Conservation (phyloP, 208 protist species). For the Trypanosoma vivax region DNA sequence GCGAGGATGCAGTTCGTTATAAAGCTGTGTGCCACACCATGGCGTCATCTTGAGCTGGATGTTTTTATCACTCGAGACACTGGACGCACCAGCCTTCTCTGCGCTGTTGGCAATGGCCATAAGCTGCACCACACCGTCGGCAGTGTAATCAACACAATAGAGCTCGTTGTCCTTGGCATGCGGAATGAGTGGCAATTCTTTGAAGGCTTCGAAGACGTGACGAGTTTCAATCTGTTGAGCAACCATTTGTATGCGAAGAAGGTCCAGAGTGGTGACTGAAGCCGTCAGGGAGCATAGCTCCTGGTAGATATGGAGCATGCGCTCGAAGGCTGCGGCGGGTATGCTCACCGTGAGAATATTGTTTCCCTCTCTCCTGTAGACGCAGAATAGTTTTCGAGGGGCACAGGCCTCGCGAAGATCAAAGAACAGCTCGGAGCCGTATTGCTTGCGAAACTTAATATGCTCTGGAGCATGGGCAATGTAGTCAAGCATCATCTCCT, state of each 20-base stretch:
- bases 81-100: slow-evolving; percentile 1
- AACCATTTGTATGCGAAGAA: slow-evolving; percentile 38
- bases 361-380: slow-evolving; percentile 74
- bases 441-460: slow-evolving; percentile 69
- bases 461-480: slow-evolving; percentile 60
- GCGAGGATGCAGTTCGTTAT: slow-evolving; percentile 86
- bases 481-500: slow-evolving; percentile 60
- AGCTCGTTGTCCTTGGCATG: slow-evolving; percentile 45
- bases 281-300: slow-evolving; percentile 67
- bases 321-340: slow-evolving; percentile 72
- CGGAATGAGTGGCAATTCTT: slow-evolving; percentile 50
- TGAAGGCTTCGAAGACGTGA: slow-evolving; percentile 32
- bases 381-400: slow-evolving; percentile 69
- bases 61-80: slow-evolving; percentile 35
- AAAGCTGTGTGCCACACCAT: slow-evolving; percentile 84
- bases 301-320: slow-evolving; percentile 66
- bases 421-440: slow-evolving; percentile 68
- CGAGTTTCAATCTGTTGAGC: slow-evolving; percentile 8
- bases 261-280: slow-evolving; percentile 50
- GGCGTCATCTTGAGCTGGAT: slow-evolving; percentile 84
- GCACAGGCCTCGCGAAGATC: slow-evolving; percentile 38
- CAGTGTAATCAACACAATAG: slow-evolving; percentile 77
- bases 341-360: slow-evolving; percentile 70
- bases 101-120: slow-evolving; percentile 23
- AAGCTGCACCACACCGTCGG: slow-evolving; percentile 49